phyloP scores from a whole-genome alignment of 2,329 filamentous ascomycete genomes.

The Xylariales sp. region DNA sequence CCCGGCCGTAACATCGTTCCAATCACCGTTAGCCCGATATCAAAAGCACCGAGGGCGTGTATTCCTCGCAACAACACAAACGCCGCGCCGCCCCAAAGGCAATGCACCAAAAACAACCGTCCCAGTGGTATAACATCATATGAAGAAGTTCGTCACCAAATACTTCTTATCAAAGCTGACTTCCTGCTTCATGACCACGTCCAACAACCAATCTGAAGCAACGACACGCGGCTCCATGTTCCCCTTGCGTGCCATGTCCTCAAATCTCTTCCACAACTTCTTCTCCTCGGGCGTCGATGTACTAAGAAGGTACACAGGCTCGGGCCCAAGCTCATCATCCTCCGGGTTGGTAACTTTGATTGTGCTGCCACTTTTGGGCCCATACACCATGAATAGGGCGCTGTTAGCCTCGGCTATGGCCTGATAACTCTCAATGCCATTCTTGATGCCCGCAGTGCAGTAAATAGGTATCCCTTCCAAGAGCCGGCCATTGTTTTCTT shows the following conservation, averaged over 20 bases:
- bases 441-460: conserved; percentile 82
- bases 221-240: conserved; percentile 86
- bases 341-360: conserved; percentile 72
- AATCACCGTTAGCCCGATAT: conserved; percentile 9
- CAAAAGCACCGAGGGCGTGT: background rate
- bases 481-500: conserved; percentile 79
- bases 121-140: conserved; percentile 32
- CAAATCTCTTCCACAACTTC: conserved; percentile 82
- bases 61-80: conserved; percentile 23
- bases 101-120: background rate
- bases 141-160: conserved; percentile 60
- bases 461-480: conserved; percentile 83
- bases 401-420: conserved; percentile 90
- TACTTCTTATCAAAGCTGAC: conserved; percentile 75
- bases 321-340: conserved; percentile 70
- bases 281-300: conserved; percentile 74
- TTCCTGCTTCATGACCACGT: conserved; percentile 89
- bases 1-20: conserved; percentile 30
- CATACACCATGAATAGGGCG: conserved; percentile 82
- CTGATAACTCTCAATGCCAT: conserved; percentile 85
- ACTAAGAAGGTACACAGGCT: conserved; percentile 86
- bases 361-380: conserved; percentile 75
- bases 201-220: conserved; percentile 87
- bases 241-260: conserved; percentile 79
- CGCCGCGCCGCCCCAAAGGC: conserved; percentile 36